These are phyloP conservation scores for Jatropha podagrica DNA, from an alignment of 441 rosid species.

Conservation along the genomic window DNA sequence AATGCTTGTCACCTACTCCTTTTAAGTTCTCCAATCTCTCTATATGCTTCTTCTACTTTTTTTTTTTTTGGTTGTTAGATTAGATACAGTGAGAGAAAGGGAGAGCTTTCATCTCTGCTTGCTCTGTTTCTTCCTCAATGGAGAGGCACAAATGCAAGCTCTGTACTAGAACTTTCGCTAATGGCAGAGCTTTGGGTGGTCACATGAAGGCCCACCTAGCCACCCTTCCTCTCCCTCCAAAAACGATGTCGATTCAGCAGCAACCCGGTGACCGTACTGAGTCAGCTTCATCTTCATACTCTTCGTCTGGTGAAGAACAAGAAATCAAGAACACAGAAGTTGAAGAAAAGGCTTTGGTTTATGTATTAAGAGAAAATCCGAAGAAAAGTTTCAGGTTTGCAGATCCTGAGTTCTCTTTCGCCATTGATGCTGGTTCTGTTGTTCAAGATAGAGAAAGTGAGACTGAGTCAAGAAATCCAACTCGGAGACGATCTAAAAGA, in stretches of 20 bases:
- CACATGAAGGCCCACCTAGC: slow-evolving; percentile 94
- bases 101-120: slow-evolving; percentile 29
- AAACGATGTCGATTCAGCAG: slow-evolving; percentile 17
- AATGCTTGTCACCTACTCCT: slow-evolving; percentile 98
- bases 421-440: slow-evolving; percentile 38
- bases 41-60: slow-evolving; percentile 22
- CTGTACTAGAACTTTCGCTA: slow-evolving; percentile 65
- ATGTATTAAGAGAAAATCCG: slow-evolving; percentile 77
- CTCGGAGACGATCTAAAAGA: slow-evolving; percentile 56
- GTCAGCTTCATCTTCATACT: slow-evolving; percentile 49
- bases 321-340: slow-evolving; percentile 24
- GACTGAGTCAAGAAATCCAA: slow-evolving; percentile 68
- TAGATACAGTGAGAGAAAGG: slow-evolving; percentile 30
- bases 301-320: slow-evolving; percentile 46
- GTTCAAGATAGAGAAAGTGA: slow-evolving; percentile 75
- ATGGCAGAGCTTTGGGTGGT: slow-evolving; percentile 91
- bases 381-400: slow-evolving; percentile 62
- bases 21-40: slow-evolving; percentile 54
- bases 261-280: slow-evolving; percentile 33
- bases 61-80: neutral
- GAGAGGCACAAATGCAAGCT: slow-evolving; percentile 87
- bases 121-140: slow-evolving; percentile 44
- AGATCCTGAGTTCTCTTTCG: slow-evolving; percentile 72
- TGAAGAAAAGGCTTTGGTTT: slow-evolving; percentile 46
- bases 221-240: slow-evolving; percentile 27